Base-by-base conservation (phyloP, 192 early-diverging fungal genomes). In the Coemansia sp. region DNA sequence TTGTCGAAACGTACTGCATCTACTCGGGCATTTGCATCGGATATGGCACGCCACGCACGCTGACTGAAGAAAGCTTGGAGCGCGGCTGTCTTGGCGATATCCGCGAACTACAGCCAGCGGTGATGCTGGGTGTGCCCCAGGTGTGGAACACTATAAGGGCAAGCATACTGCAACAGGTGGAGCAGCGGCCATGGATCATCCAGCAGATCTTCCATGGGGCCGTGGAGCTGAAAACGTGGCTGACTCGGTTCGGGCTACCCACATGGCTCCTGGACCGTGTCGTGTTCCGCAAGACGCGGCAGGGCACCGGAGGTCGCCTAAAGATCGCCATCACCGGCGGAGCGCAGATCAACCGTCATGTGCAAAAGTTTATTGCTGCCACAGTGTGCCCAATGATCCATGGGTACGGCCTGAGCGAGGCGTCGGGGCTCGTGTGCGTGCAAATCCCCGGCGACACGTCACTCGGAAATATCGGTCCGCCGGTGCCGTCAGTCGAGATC, bases 101-200 rank as follows among this genome's bases (percentile, higher is more conserved):
- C 63, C 86, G 86, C 35, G 85, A 84, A 61, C 82, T 94, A 63
- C 78, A 75, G 30, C 92, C 92, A 39, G 88, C 90, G 0, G 66
- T 94, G 30, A 87, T 94, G 89, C 86, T 87, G 46, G 92, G 92
- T 71, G 92, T 94, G 15, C 92, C 92, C 43, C 89, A 89, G 59
- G 91, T 94, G 20, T 94, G 92, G 92, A 90, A 92, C 64, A 80
- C 88, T 3, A 95, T 99, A 63, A 86, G 94, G 21, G 95, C 95
- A 66, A 90, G 87, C 45, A 87, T 97, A 13, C 59, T 90, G 67
- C 74, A 84, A 33, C 88, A 88, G 71, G 86, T 89, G 23, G 85
- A 84, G 29, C 57, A 83, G 21, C 77, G 79, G 1, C 84, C 82
- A 2, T 43, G 34, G 46, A 42, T 85, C 2, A 73, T 88, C 18